Percentiles rank a stretch among this genome's conserved stretches.
These are phyloP conservation scores for Primulina eburnea DNA, from an alignment of 257 asterid species.

Conservation along the genomic window DNA sequence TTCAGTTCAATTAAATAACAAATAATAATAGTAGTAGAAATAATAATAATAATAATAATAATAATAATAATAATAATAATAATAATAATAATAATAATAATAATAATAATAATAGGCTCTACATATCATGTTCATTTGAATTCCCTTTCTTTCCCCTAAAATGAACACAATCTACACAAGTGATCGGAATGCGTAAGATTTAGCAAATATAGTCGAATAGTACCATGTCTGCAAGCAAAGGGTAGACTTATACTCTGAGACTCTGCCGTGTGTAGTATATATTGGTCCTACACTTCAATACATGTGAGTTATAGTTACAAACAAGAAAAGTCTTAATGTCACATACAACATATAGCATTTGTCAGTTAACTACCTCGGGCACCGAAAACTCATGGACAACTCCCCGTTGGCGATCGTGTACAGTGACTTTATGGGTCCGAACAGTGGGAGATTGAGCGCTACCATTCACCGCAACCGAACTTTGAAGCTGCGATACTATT, in stretches of 20 bases:
- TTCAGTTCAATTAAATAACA: not conserved
- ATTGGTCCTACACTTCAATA: constrained; percentile 67
- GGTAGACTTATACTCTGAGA: constrained; percentile 79
- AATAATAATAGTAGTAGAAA: no score
- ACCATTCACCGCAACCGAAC: constrained; percentile 29
- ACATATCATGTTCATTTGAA: not conserved
- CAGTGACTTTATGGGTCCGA: constrained; percentile 56
- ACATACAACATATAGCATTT: not conserved
- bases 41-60: no score
- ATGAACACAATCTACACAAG: not conserved
- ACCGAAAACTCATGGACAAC: constrained; percentile 54
- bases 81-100: no score
- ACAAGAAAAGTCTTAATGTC: not conserved
- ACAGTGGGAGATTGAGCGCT: constrained; percentile 30
- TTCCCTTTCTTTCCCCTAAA: not conserved
- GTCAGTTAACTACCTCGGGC: constrained; percentile 43
- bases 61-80: no score
- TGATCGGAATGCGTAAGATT: not conserved
- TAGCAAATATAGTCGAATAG: constrained; percentile 31
- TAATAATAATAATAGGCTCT: not conserved
- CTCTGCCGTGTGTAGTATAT: constrained; percentile 90
- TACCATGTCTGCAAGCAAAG: constrained; percentile 98
- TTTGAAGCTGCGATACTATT: constrained; percentile 33
- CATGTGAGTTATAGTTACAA: constrained; percentile 11
- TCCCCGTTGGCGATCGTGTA: constrained; percentile 58